Conservation (phyloP, 176 grass and related monocot species). For the Zea luxurians region DNA sequence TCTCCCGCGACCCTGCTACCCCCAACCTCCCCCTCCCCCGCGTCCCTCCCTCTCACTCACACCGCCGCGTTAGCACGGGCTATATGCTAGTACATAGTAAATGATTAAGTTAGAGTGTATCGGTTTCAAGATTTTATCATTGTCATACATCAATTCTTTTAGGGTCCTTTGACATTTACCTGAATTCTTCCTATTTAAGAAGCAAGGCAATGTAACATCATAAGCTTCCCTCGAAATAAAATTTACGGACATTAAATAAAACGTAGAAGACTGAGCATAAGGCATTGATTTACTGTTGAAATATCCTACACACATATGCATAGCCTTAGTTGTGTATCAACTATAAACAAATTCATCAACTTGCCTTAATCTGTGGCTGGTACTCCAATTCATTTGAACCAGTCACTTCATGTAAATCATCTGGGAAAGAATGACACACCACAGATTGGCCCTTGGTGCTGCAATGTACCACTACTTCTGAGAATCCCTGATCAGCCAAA, state of each 20-base stretch:
- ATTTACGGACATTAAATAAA: conserved; percentile 14
- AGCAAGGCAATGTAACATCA: not conserved
- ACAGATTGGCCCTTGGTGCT: conserved; percentile 58
- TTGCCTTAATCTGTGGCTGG: conserved; percentile 64
- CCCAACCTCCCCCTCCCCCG: no score
- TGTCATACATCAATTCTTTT: not conserved
- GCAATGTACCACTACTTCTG: conserved; percentile 54
- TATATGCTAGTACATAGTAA: not conserved
- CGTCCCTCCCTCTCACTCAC: no score
- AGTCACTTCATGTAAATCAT: conserved; percentile 59
- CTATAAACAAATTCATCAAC: conserved; percentile 20
- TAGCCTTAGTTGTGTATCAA: not conserved
- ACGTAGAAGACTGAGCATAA: not conserved
- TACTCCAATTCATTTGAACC: conserved; percentile 82
- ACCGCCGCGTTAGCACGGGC: no score
- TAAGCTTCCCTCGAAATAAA: conserved; percentile 9
- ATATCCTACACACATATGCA: not conserved
- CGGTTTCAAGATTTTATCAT: conserved; percentile 5
- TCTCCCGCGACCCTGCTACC: no score
- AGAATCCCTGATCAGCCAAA: conserved; percentile 89
- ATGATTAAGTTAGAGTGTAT: conserved; percentile 11
- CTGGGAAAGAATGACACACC: conserved; percentile 56
- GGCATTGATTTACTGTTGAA: conserved; percentile 19
- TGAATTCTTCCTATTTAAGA: conserved; percentile 15
- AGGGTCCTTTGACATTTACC: not conserved